Conservation (phyloP, 192 early-diverging fungal genomes). For the Linnemannia exigua region DNA sequence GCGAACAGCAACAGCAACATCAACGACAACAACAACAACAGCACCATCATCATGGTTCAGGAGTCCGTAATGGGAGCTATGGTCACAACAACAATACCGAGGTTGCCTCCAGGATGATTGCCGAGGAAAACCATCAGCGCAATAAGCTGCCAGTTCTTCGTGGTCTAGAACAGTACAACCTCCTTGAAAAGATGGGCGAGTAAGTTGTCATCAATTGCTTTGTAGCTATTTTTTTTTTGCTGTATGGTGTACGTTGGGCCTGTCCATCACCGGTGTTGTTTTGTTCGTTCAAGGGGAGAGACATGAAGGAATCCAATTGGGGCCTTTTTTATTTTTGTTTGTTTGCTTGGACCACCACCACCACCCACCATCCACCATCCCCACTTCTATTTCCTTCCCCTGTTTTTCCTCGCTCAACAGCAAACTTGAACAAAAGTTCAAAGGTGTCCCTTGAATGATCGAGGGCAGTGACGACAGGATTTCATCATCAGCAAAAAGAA, state of each 20-base stretch:
- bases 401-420: not conserved
- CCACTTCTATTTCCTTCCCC: not conserved
- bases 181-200: slow-evolving; percentile 77
- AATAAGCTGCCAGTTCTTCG: slow-evolving; percentile 62
- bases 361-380: not conserved
- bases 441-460: not conserved
- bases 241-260: too few species aligned
- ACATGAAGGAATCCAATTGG: not conserved
- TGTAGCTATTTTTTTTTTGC: not conserved
- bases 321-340: too few species aligned
- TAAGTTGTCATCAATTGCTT: slow-evolving; percentile 53
- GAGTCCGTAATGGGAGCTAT: not conserved
- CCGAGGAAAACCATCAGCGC: slow-evolving; percentile 59
- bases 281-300: not conserved
- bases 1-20: not conserved
- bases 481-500: not conserved
- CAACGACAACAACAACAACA: slow-evolving; percentile 12
- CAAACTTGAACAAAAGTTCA: not conserved
- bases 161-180: slow-evolving; percentile 65
- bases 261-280: not conserved
- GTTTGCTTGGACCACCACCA: not conserved
- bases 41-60: not conserved
- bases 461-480: not conserved
- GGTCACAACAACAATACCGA: slow-evolving; percentile 35
- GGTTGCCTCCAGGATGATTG: slow-evolving; percentile 59